Conservation (phyloP, 2,329 filamentous ascomycete genomes). For the Verticillium tricorpus region DNA sequence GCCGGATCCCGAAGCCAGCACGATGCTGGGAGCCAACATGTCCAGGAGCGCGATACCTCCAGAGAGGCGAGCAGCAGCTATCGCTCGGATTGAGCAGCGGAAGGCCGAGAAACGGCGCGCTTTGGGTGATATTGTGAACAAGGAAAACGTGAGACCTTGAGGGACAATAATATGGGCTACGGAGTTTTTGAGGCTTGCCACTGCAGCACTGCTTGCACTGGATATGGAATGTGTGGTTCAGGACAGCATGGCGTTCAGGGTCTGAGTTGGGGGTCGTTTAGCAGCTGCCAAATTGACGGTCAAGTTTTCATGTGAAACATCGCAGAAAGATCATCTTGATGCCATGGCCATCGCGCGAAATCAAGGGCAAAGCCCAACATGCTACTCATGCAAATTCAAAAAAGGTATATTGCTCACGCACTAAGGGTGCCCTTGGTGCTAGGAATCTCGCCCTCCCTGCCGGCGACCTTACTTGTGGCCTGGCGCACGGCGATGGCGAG, state of each 20-base stretch:
- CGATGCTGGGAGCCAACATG: constrained; percentile 28
- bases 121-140: constrained; percentile 31
- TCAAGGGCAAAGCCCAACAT: background rate
- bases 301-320: constrained; percentile 3
- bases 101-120: constrained; percentile 44
- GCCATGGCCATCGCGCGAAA: background rate
- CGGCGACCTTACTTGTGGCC: constrained; percentile 70
- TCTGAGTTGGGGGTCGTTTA: constrained; percentile 4
- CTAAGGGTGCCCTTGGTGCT: constrained; percentile 92
- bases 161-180: background rate
- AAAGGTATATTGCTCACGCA: constrained; percentile 31
- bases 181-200: constrained; percentile 4
- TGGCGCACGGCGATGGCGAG: constrained; percentile 78
- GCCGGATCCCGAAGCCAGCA: constrained; percentile 25
- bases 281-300: constrained; percentile 2
- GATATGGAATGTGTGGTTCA: constrained; percentile 7
- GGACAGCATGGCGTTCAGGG: constrained; percentile 15
- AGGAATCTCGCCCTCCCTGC: constrained; percentile 85
- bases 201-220: constrained; percentile 3
- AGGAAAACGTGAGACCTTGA: constrained; percentile 43
- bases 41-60: constrained; percentile 42
- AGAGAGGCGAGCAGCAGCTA: constrained; percentile 47
- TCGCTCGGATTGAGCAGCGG: constrained; percentile 50
- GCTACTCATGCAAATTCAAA: background rate
- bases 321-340: constrained; percentile 2